These are phyloP conservation scores for Cyphellophora europaea DNA, from an alignment of 2,329 filamentous ascomycete species.

Conservation along the genomic window DNA sequence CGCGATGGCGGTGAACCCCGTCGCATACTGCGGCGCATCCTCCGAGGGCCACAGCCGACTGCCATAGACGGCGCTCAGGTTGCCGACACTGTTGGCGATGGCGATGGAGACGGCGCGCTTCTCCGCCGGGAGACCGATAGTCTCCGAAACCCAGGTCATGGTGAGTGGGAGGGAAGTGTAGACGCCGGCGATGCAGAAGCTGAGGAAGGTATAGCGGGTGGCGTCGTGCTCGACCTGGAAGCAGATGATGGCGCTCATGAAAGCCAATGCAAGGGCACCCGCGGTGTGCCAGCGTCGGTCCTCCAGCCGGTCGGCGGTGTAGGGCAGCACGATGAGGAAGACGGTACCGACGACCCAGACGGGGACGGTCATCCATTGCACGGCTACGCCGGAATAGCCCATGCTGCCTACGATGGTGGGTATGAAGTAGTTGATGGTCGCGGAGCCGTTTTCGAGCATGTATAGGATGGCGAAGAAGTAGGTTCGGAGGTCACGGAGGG, in stretches of 20 bases:
- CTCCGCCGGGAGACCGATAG: constrained; percentile 63
- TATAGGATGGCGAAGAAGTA: constrained; percentile 16
- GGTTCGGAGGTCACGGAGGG: constrained; percentile 16
- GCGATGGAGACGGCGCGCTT: constrained; percentile 65
- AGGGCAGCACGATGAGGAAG: constrained; percentile 23
- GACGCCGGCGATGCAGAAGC: constrained; percentile 23
- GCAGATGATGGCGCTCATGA: constrained; percentile 62
- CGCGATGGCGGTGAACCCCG: constrained; percentile 4
- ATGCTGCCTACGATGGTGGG: constrained; percentile 23
- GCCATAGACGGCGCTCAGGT: constrained; percentile 61
- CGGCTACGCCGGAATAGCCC: constrained; percentile 16
- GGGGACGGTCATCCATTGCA: constrained; percentile 27
- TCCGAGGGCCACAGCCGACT: constrained; percentile 53
- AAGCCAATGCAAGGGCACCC: constrained; percentile 35
- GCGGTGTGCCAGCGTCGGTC: constrained; percentile 22
- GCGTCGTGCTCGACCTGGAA: constrained; percentile 52
- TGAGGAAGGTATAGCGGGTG: constrained; percentile 60
- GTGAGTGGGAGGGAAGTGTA: constrained; percentile 42
- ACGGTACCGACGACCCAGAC: constrained; percentile 23
- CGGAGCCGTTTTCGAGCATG: constrained; percentile 21
- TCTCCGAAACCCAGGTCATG: constrained; percentile 67
- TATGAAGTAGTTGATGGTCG: constrained; percentile 26
- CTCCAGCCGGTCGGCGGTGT: constrained; percentile 18
- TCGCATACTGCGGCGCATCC: constrained; percentile 26
- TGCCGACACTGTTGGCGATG: constrained; percentile 65